Evolutionary conservation across 805 yeast genomes (phyloP), one percentile per base, ranked within the genome.

Genomic region (Candida khao-thaluensis): DNA sequence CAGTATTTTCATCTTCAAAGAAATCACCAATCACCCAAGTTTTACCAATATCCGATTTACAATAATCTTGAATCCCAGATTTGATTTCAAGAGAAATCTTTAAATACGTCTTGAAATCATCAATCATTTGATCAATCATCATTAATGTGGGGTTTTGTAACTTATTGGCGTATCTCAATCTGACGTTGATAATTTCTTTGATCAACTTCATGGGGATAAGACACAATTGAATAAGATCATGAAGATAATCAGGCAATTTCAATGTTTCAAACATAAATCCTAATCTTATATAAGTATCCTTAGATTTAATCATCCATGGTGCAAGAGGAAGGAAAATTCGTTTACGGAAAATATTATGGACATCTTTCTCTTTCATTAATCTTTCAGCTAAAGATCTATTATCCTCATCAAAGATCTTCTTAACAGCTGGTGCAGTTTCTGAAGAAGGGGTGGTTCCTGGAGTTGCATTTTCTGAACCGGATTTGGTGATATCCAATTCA

Each of bases 111-210:
- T 81, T 81, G 56, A 91, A 84, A 57, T 88, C 95, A 32, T 79
- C 89, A 44, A 91, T 76, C 75, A 88, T 83, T 62, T 91, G 96
- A 60, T 93, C 99, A 50, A 93, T 86, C 82, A 88, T 86, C 89
- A 88, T 85, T 80, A 90, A 78, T 0, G 97, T 89, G 1, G 96
- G 96, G 51, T 83, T 85, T 37, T 75, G 78, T 34, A 91, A 63
- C 53, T 83, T 84, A 57, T 76, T 72, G 2, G 97, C 95, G 56
- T 86, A 89, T 1, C 73, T 67, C 31, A 91, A 66, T 48, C 97
- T 74, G 29, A 85, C 76, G 24, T 74, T 73, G 30, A 90, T 82
- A 37, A 87, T 76, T 51, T 87, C 96, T 52, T 82, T 83, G 51
- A 89, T 81, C 31, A 93, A 66, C 45, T 77, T 79, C 51, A 87